Evolutionary conservation across 371 early-diverging fungal genomes (phyloP), one percentile per base, ranked within the genome.

Genomic region (Mucor mucedo): DNA sequence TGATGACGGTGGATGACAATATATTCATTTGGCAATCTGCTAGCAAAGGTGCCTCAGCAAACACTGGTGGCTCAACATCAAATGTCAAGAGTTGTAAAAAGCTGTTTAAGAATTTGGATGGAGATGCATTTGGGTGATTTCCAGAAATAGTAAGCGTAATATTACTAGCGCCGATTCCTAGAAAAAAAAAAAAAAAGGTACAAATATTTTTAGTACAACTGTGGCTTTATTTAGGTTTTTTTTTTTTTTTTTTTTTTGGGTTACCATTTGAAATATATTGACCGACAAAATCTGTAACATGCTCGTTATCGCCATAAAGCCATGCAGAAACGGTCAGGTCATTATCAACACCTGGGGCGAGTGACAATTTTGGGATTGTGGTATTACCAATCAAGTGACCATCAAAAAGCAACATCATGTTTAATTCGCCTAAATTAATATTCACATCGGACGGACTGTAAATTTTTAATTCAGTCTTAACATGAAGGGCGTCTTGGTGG

Each of bases 1-100:
- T 59, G 4, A 78, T 52, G 2, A 71, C 71, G 2, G 79, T 78
- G 3, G 82, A 82, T 6, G 82, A 82, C 7, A 79, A 32, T 2
- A 82, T 56, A 38, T 79, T 76, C 68, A 82, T 69, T 50, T 72
- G 76, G 52, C 75, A 71, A 16, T 76, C 75, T 27, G 69, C 67
- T 44, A 82, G 48, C 14, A 82, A 28, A 5, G 82, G 69, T 5
- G 55, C 58, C 30, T 71, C 69, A 42, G 68, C 62, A 45, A 82
- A 72, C 3, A 49, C 63, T 49, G 82, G 82, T 11, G 72, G 65
- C 3, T 58, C 62, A 5, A 77, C 70, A 14, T 57, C 50, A 52
- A 82, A 82, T 32, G 41, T 56, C 39, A 82, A 50, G 10, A 65
- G 33, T 7, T 68, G 58, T 32, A 82, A 50, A 38, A 82, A 58